Evolutionary conservation across 2,329 filamentous ascomycete genomes (phyloP).

Genomic region (Aspergillus pseudoviridinutans): DNA sequence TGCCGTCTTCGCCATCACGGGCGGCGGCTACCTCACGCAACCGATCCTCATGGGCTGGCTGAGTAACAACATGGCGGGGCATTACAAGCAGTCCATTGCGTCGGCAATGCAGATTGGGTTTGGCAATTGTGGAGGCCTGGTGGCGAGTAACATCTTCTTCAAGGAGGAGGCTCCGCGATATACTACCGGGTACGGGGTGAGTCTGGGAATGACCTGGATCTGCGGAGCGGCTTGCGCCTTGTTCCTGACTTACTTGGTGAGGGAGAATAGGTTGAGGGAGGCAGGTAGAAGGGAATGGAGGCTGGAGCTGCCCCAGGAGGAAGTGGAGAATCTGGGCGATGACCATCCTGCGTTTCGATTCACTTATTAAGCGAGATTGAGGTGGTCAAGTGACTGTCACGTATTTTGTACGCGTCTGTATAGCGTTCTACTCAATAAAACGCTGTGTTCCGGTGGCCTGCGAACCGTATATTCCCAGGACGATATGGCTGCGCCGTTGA

Average conservation of each 20-base stretch:
- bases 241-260: conserved; percentile 29
- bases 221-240: conserved; percentile 27
- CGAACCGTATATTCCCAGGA: conserved; percentile 18
- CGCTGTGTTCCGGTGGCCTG: background rate
- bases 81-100: conserved; percentile 55
- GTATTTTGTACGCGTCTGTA: background rate
- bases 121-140: conserved; percentile 32
- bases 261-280: conserved; percentile 36
- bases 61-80: conserved; percentile 54
- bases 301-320: conserved; percentile 29
- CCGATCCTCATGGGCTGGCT: conserved; percentile 56
- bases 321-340: conserved; percentile 38
- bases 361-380: conserved; percentile 21
- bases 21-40: conserved; percentile 53
- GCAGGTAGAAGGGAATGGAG: conserved; percentile 34
- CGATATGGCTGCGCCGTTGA: conserved; percentile 25
- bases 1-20: conserved; percentile 53
- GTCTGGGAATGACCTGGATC: conserved; percentile 32
- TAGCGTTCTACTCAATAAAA: background rate
- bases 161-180: conserved; percentile 26
- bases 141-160: conserved; percentile 34
- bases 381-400: background rate
- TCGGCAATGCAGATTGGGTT: conserved; percentile 49
- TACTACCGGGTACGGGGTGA: conserved; percentile 23
- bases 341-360: conserved; percentile 38